These are phyloP conservation scores for Eleusine coracana DNA, from an alignment of 176 grass and related monocot species.

Conservation along the genomic window DNA sequence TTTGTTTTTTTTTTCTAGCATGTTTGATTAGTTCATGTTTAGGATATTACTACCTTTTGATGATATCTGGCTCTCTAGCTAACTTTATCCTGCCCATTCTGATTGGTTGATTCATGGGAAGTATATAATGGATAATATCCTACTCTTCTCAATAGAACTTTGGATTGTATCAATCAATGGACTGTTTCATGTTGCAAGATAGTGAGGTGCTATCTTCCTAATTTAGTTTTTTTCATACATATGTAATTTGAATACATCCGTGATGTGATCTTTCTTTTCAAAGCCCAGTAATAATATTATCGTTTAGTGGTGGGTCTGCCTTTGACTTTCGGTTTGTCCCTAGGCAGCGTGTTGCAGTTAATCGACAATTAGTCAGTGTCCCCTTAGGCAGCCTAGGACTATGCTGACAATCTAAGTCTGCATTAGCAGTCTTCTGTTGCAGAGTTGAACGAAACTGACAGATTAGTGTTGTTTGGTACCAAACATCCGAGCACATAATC, in stretches of 20 bases:
- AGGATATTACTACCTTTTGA: neutral
- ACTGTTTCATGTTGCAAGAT: neutral
- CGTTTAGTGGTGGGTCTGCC: neutral
- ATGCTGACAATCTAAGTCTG: neutral
- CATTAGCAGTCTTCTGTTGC: neutral
- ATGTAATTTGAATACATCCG: neutral
- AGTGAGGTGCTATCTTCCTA: neutral
- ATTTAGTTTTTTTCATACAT: neutral
- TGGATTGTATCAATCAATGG: neutral
- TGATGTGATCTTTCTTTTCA: neutral
- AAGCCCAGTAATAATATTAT: neutral
- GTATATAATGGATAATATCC: neutral
- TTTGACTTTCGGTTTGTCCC: neutral
- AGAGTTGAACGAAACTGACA: neutral
- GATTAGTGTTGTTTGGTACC: neutral
- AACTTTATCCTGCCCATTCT: neutral
- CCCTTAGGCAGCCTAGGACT: neutral
- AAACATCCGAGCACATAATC: neutral
- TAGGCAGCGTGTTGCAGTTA: neutral
- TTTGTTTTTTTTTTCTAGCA: neutral
- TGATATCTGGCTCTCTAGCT: neutral
- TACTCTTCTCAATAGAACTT: neutral
- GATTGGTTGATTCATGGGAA: neutral
- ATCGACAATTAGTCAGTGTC: neutral
- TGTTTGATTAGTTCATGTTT: neutral